These are phyloP conservation scores for Epichloe aotearoae DNA, from an alignment of 2,329 filamentous ascomycete species.

Conservation along the genomic window DNA sequence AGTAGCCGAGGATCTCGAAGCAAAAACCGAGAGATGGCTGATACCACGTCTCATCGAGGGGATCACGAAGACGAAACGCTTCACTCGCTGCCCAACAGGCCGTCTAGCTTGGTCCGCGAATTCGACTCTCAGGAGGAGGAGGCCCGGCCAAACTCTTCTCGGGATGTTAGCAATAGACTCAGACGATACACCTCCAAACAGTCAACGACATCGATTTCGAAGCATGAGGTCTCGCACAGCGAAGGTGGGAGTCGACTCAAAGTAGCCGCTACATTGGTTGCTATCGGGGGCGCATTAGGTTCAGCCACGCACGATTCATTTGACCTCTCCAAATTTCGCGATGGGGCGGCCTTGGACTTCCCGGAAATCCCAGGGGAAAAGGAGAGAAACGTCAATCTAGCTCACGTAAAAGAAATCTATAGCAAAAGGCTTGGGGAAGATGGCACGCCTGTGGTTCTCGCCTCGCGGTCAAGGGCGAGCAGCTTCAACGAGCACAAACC, in stretches of 20 bases:
- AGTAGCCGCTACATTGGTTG: conserved; percentile 29
- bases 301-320: conserved; percentile 33
- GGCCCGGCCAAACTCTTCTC: neutral
- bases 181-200: neutral
- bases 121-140: neutral
- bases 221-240: neutral
- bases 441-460: conserved; percentile 16
- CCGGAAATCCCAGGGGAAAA: conserved; percentile 43
- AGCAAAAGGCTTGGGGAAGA: conserved; percentile 20
- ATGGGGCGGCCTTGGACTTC: conserved; percentile 33
- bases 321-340: conserved; percentile 35
- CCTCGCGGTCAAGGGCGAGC: conserved; percentile 19
- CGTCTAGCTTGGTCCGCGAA: neutral
- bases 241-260: conserved; percentile 22
- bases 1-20: neutral
- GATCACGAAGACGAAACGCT: neutral
- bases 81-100: neutral
- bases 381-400: conserved; percentile 14
- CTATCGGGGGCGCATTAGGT: conserved; percentile 31
- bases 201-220: neutral
- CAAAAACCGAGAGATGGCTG: neutral
- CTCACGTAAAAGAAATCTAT: conserved; percentile 26
- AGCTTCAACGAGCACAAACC: conserved; percentile 19
- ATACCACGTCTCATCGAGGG: neutral
- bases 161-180: neutral